These are phyloP conservation scores for Phytophthora sp. DNA, from an alignment of 352 stramenopile species.

Conservation along the genomic window DNA sequence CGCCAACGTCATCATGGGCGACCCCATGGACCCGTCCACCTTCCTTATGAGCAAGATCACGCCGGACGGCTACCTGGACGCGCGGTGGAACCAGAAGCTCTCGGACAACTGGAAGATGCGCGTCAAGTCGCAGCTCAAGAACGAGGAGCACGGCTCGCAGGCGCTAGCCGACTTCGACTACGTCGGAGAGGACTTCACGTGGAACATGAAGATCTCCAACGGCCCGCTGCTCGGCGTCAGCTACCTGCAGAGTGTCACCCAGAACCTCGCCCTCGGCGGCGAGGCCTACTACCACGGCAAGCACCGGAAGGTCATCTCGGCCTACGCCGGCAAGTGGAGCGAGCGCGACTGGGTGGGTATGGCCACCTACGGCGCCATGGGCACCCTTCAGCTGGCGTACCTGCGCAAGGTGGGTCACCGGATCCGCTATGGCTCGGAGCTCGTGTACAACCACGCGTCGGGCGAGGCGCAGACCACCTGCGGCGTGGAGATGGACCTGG, in stretches of 20 bases:
- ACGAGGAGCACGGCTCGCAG: slow-evolving; percentile 80
- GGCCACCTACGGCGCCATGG: slow-evolving; percentile 79
- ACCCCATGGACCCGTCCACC: slow-evolving; percentile 80
- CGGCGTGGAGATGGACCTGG: slow-evolving; percentile 84
- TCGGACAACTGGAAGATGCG: slow-evolving; percentile 82
- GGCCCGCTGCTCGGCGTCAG: slow-evolving; percentile 83
- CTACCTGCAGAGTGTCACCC: slow-evolving; percentile 90
- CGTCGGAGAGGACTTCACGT: slow-evolving; percentile 82
- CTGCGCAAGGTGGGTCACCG: slow-evolving; percentile 84
- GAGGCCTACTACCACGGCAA: slow-evolving; percentile 92
- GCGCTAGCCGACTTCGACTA: slow-evolving; percentile 88
- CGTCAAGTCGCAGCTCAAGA: slow-evolving; percentile 85
- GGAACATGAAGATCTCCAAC: slow-evolving; percentile 92
- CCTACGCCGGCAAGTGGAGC: slow-evolving; percentile 88
- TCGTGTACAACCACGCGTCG: slow-evolving; percentile 88
- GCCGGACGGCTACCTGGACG: slow-evolving; percentile 83
- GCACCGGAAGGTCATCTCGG: slow-evolving; percentile 85
- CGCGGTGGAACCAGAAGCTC: slow-evolving; percentile 86
- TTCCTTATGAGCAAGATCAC: slow-evolving; percentile 90
- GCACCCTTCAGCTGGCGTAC: slow-evolving; percentile 87
- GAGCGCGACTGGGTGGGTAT: slow-evolving; percentile 71
- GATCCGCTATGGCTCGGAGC: slow-evolving; percentile 83
- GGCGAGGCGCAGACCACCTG: slow-evolving; percentile 84
- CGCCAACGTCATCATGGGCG: slow-evolving; percentile 79
- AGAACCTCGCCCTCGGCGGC: slow-evolving; percentile 75